A percentile compares a stretch with the other conserved stretches of the same genome.
Evolutionary conservation across 768 basidiomycete genomes (phyloP).

Genomic region (Trametes villosa): DNA sequence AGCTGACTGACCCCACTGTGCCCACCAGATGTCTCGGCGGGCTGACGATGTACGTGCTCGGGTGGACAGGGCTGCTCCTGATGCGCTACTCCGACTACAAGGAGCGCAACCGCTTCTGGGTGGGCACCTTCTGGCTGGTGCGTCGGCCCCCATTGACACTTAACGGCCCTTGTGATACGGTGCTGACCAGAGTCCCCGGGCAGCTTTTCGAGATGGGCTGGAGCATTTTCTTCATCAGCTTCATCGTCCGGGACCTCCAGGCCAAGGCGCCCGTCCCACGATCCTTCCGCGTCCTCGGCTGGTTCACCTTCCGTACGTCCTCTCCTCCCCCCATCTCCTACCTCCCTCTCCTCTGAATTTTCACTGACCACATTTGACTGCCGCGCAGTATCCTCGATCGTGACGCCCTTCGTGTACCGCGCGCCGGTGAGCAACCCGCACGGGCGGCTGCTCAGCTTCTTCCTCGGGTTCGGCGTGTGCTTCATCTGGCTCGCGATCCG

Average conservation of each 20-base stretch:
- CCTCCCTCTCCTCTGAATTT: neutral
- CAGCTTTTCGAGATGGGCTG: slow-evolving; percentile 24
- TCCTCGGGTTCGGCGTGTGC: slow-evolving; percentile 73
- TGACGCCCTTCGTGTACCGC: slow-evolving; percentile 51
- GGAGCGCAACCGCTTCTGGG: too few species aligned
- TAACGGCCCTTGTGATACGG: neutral
- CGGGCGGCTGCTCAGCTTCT: slow-evolving; percentile 62
- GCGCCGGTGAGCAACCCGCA: slow-evolving; percentile 37
- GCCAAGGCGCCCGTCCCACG: slow-evolving; percentile 68
- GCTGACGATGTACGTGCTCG: too few species aligned
- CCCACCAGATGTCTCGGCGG: too few species aligned
- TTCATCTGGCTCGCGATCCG: slow-evolving; percentile 84
- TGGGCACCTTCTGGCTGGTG: too few species aligned
- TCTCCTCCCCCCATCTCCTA: neutral
- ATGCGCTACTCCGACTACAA: too few species aligned
- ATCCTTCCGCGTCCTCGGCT: slow-evolving; percentile 62
- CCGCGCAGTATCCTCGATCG: slow-evolving; percentile 43
- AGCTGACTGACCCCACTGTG: too few species aligned
- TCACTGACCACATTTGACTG: too few species aligned
- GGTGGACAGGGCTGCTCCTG: too few species aligned
- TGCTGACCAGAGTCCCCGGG: slow-evolving; percentile 28
- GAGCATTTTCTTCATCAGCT: slow-evolving; percentile 57
- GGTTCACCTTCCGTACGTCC: slow-evolving; percentile 65
- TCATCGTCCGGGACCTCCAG: slow-evolving; percentile 62
- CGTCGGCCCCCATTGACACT: too few species aligned